Base-by-base conservation (phyloP, 306 rosid species). In the Phaseolus lunatus region DNA sequence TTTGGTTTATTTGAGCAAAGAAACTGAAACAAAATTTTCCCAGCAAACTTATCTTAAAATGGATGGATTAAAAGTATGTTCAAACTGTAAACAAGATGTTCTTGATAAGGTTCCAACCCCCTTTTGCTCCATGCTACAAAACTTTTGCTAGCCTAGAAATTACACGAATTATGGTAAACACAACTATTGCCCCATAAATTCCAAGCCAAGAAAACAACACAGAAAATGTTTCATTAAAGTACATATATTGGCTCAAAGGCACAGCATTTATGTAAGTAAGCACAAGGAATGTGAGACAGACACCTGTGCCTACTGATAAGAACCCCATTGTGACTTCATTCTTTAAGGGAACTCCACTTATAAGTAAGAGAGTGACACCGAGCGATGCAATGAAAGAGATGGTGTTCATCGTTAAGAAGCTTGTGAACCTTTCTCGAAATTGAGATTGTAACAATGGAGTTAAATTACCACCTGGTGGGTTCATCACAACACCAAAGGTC, bases 391-490 rank as follows among this genome's bases (percentile, higher is more conserved):
- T 22, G 61, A 54, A 54, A 54, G 61, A 1, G 15, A 54, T 54
- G 3, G 29, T 20, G 29, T 54, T 54, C 15, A 9, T 20, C 7
- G 16, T 54, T 22, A 54, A 3, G 31, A 54, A 54, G 20, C 2
- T 19, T 9, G 26, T 18, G 9, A 23, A 0, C 8, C 8, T 7
- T 18, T 50, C 24, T 49, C 4, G 19, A 5, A 0, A 4, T 33
- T 33, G 7, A 13, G 4, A 1, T 2, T 2, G 2, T 33, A 5
- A 0, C 6, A 0, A 5, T 1, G 1, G 1, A 33, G 7, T 0
- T 33, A 33, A 1, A 41, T 9, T 2, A 54, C 2, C 16, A 54
- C 29, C 18, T 56, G 33, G 63, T 0, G 33, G 33, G 33, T 56
- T 23, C 8, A 56, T 56, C 5, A 56, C 62, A 20, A 9, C 59